A percentile compares a stretch with the other conserved stretches of the same genome.
phyloP scores from a whole-genome alignment of 371 early-diverging fungal genomes.

The Ecytonucleospora hepatopenaei region DNA sequence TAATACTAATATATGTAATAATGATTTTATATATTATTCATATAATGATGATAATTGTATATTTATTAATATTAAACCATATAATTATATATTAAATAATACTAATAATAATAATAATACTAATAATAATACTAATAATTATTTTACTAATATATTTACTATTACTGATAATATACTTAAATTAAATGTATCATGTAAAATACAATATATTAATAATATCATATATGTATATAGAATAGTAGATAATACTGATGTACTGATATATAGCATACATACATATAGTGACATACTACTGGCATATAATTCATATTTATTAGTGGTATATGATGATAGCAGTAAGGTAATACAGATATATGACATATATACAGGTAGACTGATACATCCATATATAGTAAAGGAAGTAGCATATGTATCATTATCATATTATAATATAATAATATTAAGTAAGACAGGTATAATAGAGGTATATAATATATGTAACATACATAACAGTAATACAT shows the following conservation, averaged over 20 bases:
- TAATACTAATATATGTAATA: too few relatives aligned
- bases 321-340: background rate
- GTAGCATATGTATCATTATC: background rate
- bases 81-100: too few relatives aligned
- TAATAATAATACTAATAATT: too few relatives aligned
- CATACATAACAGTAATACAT: too few relatives aligned
- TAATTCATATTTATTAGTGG: background rate
- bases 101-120: too few relatives aligned
- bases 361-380: background rate
- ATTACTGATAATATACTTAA: too few relatives aligned
- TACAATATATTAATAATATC: background rate
- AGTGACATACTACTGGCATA: background rate
- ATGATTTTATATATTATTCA: too few relatives aligned
- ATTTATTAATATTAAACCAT: too few relatives aligned
- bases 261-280: background rate
- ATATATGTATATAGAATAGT: background rate
- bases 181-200: too few relatives aligned
- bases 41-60: too few relatives aligned
- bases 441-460: background rate
- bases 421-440: background rate
- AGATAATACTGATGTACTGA: background rate
- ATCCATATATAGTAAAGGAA: background rate
- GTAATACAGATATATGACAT: conserved; percentile 1
- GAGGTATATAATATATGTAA: too few relatives aligned
- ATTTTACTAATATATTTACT: too few relatives aligned